Percentiles rank a stretch among this genome's conserved stretches.
phyloP scores from a whole-genome alignment of 495 filamentous ascomycete genomes.

The Physcia stellaris region DNA sequence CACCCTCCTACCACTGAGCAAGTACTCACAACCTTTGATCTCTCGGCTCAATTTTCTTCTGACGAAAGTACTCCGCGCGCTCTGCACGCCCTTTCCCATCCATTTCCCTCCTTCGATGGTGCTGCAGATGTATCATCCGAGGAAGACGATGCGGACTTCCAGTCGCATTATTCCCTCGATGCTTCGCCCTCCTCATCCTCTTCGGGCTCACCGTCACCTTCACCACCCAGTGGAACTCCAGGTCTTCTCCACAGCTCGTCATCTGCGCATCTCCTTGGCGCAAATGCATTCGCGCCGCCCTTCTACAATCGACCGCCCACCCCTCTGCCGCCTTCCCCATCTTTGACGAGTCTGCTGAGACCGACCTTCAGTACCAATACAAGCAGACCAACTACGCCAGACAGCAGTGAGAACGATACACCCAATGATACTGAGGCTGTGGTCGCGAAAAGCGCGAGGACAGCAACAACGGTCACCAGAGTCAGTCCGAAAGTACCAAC shows the following conservation, averaged over 20 bases:
- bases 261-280: conserved; percentile 19
- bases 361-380: conserved; percentile 55
- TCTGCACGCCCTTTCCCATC: no score
- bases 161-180: conserved; percentile 32
- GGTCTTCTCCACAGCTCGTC: conserved; percentile 20
- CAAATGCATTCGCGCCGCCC: conserved; percentile 60
- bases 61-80: no score
- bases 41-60: no score
- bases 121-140: background rate
- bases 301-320: conserved; percentile 84
- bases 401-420: conserved; percentile 73
- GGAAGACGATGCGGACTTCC: conserved; percentile 28
- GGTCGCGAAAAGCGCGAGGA: conserved; percentile 47
- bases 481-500: conserved; percentile 89
- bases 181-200: conserved; percentile 28
- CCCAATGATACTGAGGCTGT: conserved; percentile 47
- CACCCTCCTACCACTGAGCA: no score
- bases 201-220: conserved; percentile 20
- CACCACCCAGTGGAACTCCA: background rate
- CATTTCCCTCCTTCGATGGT: no score
- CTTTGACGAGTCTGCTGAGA: conserved; percentile 85
- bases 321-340: conserved; percentile 85
- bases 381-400: conserved; percentile 80
- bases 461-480: conserved; percentile 63
- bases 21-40: no score